Evolutionary conservation across 1,284 basidiomycete species (phyloP), one percentile per base, ranked within the genome.

Genomic region (Marasmius tenuissimus): DNA sequence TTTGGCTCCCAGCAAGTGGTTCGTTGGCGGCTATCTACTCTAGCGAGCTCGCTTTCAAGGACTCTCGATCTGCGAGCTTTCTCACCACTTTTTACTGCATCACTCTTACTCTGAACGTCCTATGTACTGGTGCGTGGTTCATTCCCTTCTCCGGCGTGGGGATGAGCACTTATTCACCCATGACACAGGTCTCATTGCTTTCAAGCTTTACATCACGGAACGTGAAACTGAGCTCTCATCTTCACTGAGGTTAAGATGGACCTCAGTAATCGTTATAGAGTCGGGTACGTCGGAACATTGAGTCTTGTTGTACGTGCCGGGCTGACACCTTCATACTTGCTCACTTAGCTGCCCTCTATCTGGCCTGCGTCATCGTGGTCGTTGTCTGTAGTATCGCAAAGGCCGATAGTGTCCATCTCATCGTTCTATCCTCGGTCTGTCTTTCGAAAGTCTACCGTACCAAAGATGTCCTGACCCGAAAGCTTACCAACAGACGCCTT

Each of bases 51-150:
- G 22, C 37, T 40, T 12, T 52, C 51, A 22, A 37, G 27, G 27
- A 27, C 27, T 27, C 27, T 20, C 37, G 39, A 27, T 42, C 61
- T 58, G 39, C 58, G 56, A 12, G 58, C 1, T 58, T 51, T 57
- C 33, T 55, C n/a, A 10, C 59, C 14, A 51, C 60, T n/a, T 63
- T 63, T 35, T 63, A 59, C 38, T 37, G 57, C 7, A 56, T 63
- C 45, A 63, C 61, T 14, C n/a, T 63, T 35, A 45, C 35, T 11
- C 42, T 63, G 11, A 63, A 63, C 50, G 52, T 63, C 10, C 9
- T 63, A 27, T 63, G 51, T 34, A 63, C 61, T n/a, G 39, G 61
- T 63, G 34, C 48, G 59, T 60, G 5, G 18, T 34, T 27, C 4
- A 22, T 20, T 22, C 33, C 27, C 27, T n/a, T n/a, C n/a, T 27